These are phyloP conservation scores for Vaccinium myrtillus DNA, from an alignment of 148 eudicot genomes.

Conservation along the genomic window DNA sequence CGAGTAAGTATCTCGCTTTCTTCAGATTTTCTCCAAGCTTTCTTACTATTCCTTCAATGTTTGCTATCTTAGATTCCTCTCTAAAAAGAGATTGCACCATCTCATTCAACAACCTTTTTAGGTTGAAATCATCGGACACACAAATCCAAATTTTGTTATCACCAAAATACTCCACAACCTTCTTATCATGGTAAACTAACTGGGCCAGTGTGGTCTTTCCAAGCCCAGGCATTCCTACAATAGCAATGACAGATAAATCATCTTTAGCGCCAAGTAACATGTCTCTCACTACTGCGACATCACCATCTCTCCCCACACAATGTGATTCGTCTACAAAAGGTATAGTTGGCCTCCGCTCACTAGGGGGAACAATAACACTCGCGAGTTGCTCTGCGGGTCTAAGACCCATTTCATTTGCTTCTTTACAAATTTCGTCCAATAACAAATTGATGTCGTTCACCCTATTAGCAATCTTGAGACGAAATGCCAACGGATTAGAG, in stretches of 20 bases:
- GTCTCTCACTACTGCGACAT: not conserved
- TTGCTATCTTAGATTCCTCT: no score
- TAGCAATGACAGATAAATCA: not conserved
- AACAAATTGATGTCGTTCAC: not conserved
- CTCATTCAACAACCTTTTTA: no score
- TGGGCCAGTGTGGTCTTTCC: not conserved
- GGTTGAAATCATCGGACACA: no score
- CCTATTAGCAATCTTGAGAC: not conserved
- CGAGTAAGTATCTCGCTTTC: no score
- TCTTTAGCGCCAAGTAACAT: not conserved
- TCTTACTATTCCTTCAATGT: no score
- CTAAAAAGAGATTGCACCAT: no score
- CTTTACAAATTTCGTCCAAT: not conserved
- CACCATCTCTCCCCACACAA: slow-evolving; percentile 7
- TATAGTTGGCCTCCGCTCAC: not conserved
- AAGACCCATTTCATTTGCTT: not conserved
- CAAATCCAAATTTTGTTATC: not conserved
- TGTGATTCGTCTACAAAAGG: not conserved
- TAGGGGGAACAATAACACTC: not conserved
- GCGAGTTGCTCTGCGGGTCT: not conserved
- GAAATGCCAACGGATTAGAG: not conserved
- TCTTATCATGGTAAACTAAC: not conserved
- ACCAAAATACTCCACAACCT: not conserved
- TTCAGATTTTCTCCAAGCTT: no score
- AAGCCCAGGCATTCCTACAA: no score